Evolutionary conservation across 208 protist species (phyloP).

Genomic region (Blastocrithidia nonstop): DNA sequence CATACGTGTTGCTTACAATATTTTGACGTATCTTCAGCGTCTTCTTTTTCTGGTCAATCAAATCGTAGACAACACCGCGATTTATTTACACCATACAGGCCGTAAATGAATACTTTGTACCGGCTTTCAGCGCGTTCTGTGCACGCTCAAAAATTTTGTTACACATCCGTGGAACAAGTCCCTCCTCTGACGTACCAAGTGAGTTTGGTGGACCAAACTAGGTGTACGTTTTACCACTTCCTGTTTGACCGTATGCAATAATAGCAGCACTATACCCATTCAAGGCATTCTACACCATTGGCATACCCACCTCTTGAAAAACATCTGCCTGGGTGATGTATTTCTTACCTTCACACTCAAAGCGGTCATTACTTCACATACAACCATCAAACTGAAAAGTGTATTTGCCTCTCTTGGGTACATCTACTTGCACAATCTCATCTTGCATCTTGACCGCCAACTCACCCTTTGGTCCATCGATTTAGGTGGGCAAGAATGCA

Average conservation of each 20-base stretch:
- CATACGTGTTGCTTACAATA: conserved; percentile 72
- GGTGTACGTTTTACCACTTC: conserved; percentile 78
- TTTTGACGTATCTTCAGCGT: conserved; percentile 78
- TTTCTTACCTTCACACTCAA: conserved; percentile 18
- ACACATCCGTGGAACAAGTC: conserved; percentile 70
- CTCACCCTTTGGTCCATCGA: conserved; percentile 12
- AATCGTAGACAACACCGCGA: conserved; percentile 89
- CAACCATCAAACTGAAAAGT: conserved; percentile 86
- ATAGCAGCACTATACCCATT: conserved; percentile 73
- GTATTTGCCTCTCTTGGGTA: conserved; percentile 55
- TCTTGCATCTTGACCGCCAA: conserved; percentile 54
- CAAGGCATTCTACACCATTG: conserved; percentile 81
- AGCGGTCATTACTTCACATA: conserved; percentile 81
- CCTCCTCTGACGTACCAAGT: conserved; percentile 39
- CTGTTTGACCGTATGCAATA: conserved; percentile 84
- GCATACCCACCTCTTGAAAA: conserved; percentile 76
- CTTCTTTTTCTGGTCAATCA: conserved; percentile 71
- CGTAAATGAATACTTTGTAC: conserved; percentile 34
- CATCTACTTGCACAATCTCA: conserved; percentile 39
- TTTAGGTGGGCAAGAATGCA: conserved; percentile 36
- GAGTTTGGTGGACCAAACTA: conserved; percentile 46
- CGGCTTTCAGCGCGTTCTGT: conserved; percentile 32
- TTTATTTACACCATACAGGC: conserved; percentile 92
- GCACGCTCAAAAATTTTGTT: conserved; percentile 69
- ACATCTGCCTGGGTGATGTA: conserved; percentile 66